phyloP scores from a whole-genome alignment of 345 rosid genomes.

The Microthlaspi erraticum region DNA sequence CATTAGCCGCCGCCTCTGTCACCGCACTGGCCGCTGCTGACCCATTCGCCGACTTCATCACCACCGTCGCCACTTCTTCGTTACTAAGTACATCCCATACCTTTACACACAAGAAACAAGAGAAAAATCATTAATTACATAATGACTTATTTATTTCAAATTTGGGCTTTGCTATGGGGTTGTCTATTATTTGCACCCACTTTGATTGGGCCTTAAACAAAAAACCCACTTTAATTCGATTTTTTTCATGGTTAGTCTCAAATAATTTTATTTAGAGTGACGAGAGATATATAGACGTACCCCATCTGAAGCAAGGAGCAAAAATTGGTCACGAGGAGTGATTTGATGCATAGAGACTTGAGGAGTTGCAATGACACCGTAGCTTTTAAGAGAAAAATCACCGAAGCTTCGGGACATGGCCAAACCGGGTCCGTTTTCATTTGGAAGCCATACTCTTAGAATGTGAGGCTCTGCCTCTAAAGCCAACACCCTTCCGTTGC shows the following conservation, averaged over 20 bases:
- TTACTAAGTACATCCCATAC: slow-evolving; percentile 87
- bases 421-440: slow-evolving; percentile 77
- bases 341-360: slow-evolving; percentile 64
- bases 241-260: not conserved
- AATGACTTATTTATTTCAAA: not conserved
- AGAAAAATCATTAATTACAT: not conserved
- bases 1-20: slow-evolving; percentile 62
- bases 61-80: slow-evolving; percentile 60
- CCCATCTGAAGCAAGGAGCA: slow-evolving; percentile 88
- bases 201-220: not conserved
- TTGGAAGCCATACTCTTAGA: slow-evolving; percentile 86
- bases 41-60: slow-evolving; percentile 50
- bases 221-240: not conserved
- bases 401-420: slow-evolving; percentile 98
- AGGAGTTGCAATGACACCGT: slow-evolving; percentile 77
- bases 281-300: slow-evolving; percentile 41
- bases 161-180: slow-evolving; percentile 10
- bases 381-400: slow-evolving; percentile 68
- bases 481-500: slow-evolving; percentile 75
- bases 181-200: not conserved
- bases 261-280: not conserved
- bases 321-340: slow-evolving; percentile 57
- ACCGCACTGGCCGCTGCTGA: slow-evolving; percentile 61
- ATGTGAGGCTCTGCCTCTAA: slow-evolving; percentile 75
- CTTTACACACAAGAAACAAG: slow-evolving; percentile 34